A percentile compares a stretch with the other conserved stretches of the same genome.
Conservation (phyloP, 108 stramenopile species). For the Stephanodiscus minutulus region DNA sequence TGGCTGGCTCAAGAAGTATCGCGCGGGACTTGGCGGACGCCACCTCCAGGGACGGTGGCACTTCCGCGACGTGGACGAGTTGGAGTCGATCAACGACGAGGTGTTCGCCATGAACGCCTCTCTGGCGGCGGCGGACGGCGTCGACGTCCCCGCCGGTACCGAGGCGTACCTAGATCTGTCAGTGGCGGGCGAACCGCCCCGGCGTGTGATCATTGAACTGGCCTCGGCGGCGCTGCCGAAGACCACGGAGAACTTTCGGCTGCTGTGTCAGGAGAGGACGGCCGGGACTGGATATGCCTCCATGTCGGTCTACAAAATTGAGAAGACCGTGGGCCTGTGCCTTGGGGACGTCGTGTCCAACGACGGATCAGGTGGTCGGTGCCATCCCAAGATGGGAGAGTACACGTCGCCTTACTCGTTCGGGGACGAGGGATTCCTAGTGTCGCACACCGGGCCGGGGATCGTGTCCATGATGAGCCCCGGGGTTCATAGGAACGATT, state of each 20-base stretch:
- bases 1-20: slow-evolving; percentile 87
- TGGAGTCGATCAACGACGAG: slow-evolving; percentile 66
- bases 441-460: slow-evolving; percentile 55
- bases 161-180: slow-evolving; percentile 49
- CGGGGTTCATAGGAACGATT: slow-evolving; percentile 77
- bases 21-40: slow-evolving; percentile 84
- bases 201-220: slow-evolving; percentile 64
- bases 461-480: slow-evolving; percentile 75
- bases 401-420: slow-evolving; percentile 28
- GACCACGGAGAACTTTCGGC: slow-evolving; percentile 68
- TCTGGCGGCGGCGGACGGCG: not conserved
- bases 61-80: slow-evolving; percentile 60
- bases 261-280: slow-evolving; percentile 45
- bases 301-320: slow-evolving; percentile 67
- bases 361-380: slow-evolving; percentile 36
- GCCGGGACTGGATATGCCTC: slow-evolving; percentile 44
- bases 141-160: not conserved
- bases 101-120: slow-evolving; percentile 51
- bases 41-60: slow-evolving; percentile 88
- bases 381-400: slow-evolving; percentile 35
- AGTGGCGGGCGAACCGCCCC: slow-evolving; percentile 31
- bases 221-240: slow-evolving; percentile 71
- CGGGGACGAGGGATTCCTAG: slow-evolving; percentile 36
- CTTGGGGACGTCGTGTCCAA: slow-evolving; percentile 63
- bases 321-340: slow-evolving; percentile 71